Evolutionary conservation across 2,329 filamentous ascomycete genomes (phyloP), one percentile per base, ranked within the genome.

Genomic region (Aspergillus sp.): DNA sequence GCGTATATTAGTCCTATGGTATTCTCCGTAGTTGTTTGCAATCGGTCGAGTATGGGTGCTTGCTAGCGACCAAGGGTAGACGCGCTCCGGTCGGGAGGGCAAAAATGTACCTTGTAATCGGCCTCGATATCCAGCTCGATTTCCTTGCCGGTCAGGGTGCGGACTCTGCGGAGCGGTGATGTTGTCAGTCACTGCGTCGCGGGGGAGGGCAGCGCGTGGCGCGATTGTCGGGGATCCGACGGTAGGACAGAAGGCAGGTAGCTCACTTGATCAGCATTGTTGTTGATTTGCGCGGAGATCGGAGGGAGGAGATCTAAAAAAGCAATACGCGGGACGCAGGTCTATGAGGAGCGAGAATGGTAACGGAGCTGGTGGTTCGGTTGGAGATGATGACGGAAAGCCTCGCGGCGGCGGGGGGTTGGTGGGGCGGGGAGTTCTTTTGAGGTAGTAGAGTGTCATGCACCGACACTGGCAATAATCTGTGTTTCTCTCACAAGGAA

Each of bases 111-210:
- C 83, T 92, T 96, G 82, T 95, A 95, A 68, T 90, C 87, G 49
- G 85, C 81, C 79, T 97, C 94, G 71, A 99, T 95, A 70, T 97
- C 92, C 66, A 99, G 85, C 81, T 97, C 93, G 73, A 97, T 97
- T 78, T 99, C 91, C 81, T 97, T 97, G 69, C 94, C 94, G 59
- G 94, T 97, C 60, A 99, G 86, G 58, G 94, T 99, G 71, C 94
- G 89, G 71, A 99, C 93, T 82, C 93, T 99, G 64, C 41, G 40
- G 13, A 26, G 50, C 44, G 26, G 26, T 30, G 45, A 40, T 47
- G 58, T 40, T 58, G 43, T 47, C 26, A 47, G 47, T 50, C 43
- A 32, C 11, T 8, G 16, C 26, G 13, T 19, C 22, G 19, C 32
- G n/a, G 40, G n/a, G n/a, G 20, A 17, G n/a, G 35, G 14, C 13